Conservation (phyloP, 106 monocot genomes). For the Ottelia alismoides region DNA sequence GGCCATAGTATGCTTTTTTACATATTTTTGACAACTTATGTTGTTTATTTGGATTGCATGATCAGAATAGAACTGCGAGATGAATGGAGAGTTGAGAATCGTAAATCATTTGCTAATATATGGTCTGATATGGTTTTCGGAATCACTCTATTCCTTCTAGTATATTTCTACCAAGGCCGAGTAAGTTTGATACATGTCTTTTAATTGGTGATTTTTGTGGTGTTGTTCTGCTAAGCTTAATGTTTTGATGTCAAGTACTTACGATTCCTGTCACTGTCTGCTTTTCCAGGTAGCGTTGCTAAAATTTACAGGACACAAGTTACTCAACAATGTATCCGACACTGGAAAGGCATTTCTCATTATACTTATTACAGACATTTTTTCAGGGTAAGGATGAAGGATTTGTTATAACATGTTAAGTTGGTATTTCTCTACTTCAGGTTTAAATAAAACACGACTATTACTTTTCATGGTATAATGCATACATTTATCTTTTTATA, state of each 20-base stretch:
- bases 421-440: too few relatives aligned
- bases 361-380: conserved; percentile 74
- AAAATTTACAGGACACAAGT: conserved; percentile 87
- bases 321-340: conserved; percentile 85
- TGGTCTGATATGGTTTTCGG: conserved; percentile 94
- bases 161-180: conserved; percentile 73
- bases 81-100: conserved; percentile 89
- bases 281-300: conserved; percentile 71
- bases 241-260: too few relatives aligned
- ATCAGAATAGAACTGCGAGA: conserved; percentile 94
- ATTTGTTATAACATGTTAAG: too few relatives aligned
- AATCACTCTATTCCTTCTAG: conserved; percentile 57
- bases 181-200: too few relatives aligned
- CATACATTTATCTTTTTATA: too few relatives aligned
- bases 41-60: conserved; percentile 8
- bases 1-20: too few relatives aligned
- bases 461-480: too few relatives aligned
- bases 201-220: too few relatives aligned
- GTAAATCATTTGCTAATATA: conserved; percentile 90
- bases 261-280: conserved; percentile 39
- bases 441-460: too few relatives aligned
- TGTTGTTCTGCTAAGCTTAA: conserved; percentile 2
- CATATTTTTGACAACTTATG: too few relatives aligned
- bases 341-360: too few relatives aligned
- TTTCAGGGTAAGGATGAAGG: conserved; percentile 94